Evolutionary conservation across 192 early-diverging fungal genomes (phyloP).

Genomic region (Coemansia interrupta): DNA sequence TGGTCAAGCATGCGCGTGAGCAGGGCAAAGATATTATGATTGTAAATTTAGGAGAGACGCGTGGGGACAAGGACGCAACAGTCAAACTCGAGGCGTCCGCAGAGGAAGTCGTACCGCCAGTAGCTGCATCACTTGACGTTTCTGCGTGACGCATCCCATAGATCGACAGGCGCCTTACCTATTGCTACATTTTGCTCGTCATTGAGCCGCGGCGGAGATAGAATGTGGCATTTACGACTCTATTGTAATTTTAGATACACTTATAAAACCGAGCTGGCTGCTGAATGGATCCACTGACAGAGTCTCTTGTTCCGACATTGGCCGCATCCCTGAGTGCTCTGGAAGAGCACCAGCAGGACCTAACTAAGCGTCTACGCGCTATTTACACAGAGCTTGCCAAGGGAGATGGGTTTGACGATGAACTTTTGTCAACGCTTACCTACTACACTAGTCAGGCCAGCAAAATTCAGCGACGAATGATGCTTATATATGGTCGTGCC

Average conservation of each 20-base stretch:
- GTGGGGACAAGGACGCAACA: constrained; percentile 59
- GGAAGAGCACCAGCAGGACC: constrained; percentile 24
- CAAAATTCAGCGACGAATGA: constrained; percentile 33
- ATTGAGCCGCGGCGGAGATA: neutral
- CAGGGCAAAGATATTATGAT: constrained; percentile 61
- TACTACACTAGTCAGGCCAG: constrained; percentile 40
- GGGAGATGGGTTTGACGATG: constrained; percentile 11
- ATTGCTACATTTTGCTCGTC: neutral
- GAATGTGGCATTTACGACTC: neutral
- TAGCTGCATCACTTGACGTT: constrained; percentile 13
- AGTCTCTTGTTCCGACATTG: constrained; percentile 23
- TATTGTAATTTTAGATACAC: neutral
- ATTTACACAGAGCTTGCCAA: constrained; percentile 17
- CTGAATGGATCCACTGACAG: constrained; percentile 15
- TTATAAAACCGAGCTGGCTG: neutral
- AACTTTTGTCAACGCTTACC: constrained; percentile 35
- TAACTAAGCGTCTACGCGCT: constrained; percentile 18
- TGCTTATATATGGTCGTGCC: constrained; percentile 30
- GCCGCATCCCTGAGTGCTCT: constrained; percentile 22
- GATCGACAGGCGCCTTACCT: neutral
- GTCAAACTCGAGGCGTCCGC: constrained; percentile 29
- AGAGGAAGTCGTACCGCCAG: constrained; percentile 28
- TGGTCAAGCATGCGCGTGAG: constrained; percentile 64
- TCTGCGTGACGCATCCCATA: constrained; percentile 2
- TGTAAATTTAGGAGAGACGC: constrained; percentile 71